These are phyloP conservation scores for Epichloe sibirici DNA, from an alignment of 2,329 filamentous ascomycete species.

Conservation along the genomic window DNA sequence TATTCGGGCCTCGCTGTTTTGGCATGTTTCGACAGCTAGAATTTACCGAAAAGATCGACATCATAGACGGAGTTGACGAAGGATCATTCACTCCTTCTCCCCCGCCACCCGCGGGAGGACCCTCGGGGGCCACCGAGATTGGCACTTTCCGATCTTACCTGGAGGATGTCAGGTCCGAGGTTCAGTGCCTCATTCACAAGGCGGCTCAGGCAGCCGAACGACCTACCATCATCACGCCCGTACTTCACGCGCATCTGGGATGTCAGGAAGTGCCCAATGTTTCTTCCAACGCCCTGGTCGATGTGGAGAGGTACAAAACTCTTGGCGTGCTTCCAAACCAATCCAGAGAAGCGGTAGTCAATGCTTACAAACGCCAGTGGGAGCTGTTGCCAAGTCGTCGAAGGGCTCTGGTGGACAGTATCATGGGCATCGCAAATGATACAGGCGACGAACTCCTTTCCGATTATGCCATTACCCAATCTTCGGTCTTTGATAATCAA, in stretches of 20 bases:
- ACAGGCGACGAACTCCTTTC: conserved; percentile 21
- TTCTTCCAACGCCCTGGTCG: conserved; percentile 16
- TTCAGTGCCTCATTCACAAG: conserved; percentile 30
- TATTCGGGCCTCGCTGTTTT: conserved; percentile 39
- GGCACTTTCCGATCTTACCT: conserved; percentile 33
- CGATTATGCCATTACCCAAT: conserved; percentile 26
- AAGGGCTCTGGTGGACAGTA: conserved; percentile 19
- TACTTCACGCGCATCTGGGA: conserved; percentile 21
- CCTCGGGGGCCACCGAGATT: conserved; percentile 23
- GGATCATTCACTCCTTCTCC: conserved; percentile 23
- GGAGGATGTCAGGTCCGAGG: conserved; percentile 36
- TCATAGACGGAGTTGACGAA: conserved; percentile 28
- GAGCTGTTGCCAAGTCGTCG: conserved; percentile 20
- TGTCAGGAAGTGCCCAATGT: conserved; percentile 19
- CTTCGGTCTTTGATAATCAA: conserved; percentile 27
- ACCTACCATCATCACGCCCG: conserved; percentile 17
- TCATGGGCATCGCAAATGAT: conserved; percentile 24
- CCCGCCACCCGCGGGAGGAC: conserved; percentile 22
- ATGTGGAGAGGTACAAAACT: conserved; percentile 22
- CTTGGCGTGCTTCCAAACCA: conserved; percentile 27
- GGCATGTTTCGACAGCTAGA: conserved; percentile 36
- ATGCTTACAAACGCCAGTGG: conserved; percentile 30
- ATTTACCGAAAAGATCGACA: conserved; percentile 29
- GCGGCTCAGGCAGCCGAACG: conserved; percentile 19
- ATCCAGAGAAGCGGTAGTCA: conserved; percentile 21